A percentile compares a stretch with the other conserved stretches of the same genome.
Evolutionary conservation across 495 filamentous ascomycete genomes (phyloP).

Genomic region (Oidiodendron maius): DNA sequence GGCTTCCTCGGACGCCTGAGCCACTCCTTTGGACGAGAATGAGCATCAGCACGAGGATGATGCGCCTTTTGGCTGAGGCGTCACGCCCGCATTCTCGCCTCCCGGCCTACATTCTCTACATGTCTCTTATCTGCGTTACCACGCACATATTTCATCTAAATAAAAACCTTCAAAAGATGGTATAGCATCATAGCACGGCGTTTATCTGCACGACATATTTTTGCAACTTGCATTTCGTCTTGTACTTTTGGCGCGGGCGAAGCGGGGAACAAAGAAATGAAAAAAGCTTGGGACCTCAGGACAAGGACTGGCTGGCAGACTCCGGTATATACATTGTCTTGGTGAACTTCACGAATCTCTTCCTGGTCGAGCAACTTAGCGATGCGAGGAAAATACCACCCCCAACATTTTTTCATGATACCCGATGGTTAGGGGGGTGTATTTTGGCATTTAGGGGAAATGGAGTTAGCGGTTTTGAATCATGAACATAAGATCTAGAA

Average conservation of each 20-base stretch:
- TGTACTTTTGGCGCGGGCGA: no score
- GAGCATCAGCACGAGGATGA: no score
- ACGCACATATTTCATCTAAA: not conserved
- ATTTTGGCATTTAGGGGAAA: no score
- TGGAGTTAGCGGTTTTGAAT: no score
- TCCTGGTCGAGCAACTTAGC: conserved; percentile 8
- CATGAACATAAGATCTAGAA: no score
- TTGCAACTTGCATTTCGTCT: no score
- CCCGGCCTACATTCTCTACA: not conserved
- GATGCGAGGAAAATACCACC: conserved; percentile 19
- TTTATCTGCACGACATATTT: no score
- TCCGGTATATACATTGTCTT: conserved; percentile 20
- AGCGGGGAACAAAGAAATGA: no score
- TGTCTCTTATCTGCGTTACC: conserved; percentile 2
- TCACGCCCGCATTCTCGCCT: not conserved
- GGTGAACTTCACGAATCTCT: conserved; percentile 18
- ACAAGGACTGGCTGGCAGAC: conserved; percentile 23
- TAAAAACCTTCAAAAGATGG: conserved; percentile 11
- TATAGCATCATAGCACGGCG: no score
- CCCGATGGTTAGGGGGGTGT: no score
- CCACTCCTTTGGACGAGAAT: conserved; percentile 11
- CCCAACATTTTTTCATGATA: conserved; percentile 15
- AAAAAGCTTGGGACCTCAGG: conserved; percentile 22
- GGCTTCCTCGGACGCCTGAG: conserved; percentile 19
- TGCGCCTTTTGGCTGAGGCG: not conserved